Evolutionary conservation across 352 stramenopile genomes (phyloP).

Genomic region (Globisporangium nunn): DNA sequence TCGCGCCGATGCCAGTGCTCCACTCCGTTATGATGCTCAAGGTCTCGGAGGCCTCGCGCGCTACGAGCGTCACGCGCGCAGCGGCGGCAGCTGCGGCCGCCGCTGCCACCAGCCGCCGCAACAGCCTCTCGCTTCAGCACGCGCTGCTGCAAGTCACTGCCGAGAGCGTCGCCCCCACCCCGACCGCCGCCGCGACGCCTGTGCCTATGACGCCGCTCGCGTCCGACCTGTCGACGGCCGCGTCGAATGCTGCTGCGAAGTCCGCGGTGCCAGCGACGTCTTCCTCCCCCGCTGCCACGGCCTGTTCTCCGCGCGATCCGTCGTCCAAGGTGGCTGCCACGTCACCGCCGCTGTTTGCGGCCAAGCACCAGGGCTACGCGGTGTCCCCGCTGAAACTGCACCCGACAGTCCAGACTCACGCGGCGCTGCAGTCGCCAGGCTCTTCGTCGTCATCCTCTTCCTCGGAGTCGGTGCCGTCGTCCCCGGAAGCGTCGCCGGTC

Average conservation of each 20-base stretch:
- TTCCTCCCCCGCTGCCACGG: constrained; percentile 12
- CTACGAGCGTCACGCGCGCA: constrained; percentile 14
- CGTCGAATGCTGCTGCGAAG: neutral
- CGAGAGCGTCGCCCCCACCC: constrained; percentile 10
- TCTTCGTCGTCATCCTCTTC: neutral
- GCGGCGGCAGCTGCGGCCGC: constrained; percentile 6
- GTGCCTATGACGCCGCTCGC: constrained; percentile 39
- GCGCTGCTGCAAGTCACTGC: constrained; percentile 12
- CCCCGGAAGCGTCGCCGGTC: constrained; percentile 5
- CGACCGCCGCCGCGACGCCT: constrained; percentile 5
- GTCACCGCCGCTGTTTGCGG: constrained; percentile 6
- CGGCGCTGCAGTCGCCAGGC: neutral
- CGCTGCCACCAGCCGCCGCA: constrained; percentile 24
- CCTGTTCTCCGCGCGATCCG: constrained; percentile 49
- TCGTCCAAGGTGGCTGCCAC: constrained; percentile 27
- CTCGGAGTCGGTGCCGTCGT: constrained; percentile 12
- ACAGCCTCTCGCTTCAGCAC: constrained; percentile 45
- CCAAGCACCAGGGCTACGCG: constrained; percentile 5
- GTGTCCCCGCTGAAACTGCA: constrained; percentile 4
- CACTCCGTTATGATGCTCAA: constrained; percentile 17
- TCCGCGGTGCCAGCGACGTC: neutral
- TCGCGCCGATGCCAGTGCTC: constrained; percentile 16
- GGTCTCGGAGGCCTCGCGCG: constrained; percentile 14
- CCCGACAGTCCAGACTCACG: constrained; percentile 15
- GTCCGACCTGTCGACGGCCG: constrained; percentile 7